These are phyloP conservation scores for Erythrophleum fordii DNA, from an alignment of 306 rosid species.

Conservation along the genomic window DNA sequence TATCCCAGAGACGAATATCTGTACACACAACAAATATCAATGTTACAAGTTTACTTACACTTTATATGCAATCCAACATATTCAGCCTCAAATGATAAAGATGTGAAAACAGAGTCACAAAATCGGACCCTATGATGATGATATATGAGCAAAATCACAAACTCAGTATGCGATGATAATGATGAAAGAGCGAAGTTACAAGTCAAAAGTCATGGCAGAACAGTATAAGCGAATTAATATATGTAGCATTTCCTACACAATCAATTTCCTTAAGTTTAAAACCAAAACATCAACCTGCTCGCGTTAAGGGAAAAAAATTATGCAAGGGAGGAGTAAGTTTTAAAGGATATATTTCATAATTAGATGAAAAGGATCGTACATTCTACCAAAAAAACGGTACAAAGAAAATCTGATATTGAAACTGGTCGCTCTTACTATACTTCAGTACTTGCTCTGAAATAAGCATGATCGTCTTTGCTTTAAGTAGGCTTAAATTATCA, in stretches of 20 bases:
- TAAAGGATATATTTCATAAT: background rate
- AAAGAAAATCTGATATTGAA: background rate
- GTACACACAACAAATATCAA: slow-evolving; percentile 38
- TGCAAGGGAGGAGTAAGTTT: background rate
- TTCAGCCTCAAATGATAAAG: background rate
- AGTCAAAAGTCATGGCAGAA: background rate
- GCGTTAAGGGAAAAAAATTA: background rate
- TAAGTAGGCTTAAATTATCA: background rate
- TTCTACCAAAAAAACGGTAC: background rate
- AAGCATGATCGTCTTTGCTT: background rate
- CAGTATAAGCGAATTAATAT: background rate
- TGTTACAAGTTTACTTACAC: background rate
- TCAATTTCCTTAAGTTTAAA: background rate
- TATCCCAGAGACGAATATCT: slow-evolving; percentile 97
- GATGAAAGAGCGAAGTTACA: background rate
- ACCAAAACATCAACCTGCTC: background rate
- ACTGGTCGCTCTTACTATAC: background rate
- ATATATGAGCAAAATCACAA: background rate
- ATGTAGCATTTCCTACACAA: background rate
- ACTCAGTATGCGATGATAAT: background rate
- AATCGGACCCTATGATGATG: background rate
- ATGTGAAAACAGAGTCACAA: background rate
- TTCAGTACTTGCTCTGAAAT: background rate
- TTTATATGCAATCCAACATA: background rate
- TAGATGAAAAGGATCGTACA: background rate